These are phyloP conservation scores for Candida qinlingensis DNA, from an alignment of 805 yeast genomes.

Conservation along the genomic window DNA sequence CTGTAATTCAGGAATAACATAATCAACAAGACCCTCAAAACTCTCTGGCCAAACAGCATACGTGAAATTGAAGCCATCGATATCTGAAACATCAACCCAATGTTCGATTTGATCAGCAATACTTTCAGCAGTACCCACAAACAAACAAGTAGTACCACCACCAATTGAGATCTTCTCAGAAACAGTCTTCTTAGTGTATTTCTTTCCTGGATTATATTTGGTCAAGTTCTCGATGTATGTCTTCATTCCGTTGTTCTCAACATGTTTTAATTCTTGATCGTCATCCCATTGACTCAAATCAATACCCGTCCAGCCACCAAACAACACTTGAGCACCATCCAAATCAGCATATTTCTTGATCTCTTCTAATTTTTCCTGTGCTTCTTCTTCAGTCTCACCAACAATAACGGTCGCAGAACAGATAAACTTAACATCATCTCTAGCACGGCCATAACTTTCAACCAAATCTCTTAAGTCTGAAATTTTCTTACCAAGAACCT, in stretches of 20 bases:
- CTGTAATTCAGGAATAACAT: slow-evolving; percentile 32
- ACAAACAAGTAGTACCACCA: slow-evolving; percentile 14
- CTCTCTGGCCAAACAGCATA: slow-evolving; percentile 33
- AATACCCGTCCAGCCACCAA: slow-evolving; percentile 38
- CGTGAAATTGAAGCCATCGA: slow-evolving; percentile 39
- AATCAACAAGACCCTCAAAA: slow-evolving; percentile 34
- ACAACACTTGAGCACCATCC: slow-evolving; percentile 35
- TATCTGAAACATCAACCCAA: slow-evolving; percentile 33
- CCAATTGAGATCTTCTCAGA: slow-evolving; percentile 25
- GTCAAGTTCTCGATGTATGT: slow-evolving; percentile 19
- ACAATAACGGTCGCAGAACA: slow-evolving; percentile 1
- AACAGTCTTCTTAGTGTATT: slow-evolving; percentile 17
- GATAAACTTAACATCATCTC: not conserved
- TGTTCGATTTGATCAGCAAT: slow-evolving; percentile 36
- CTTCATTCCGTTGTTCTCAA: slow-evolving; percentile 17
- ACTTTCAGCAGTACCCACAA: slow-evolving; percentile 29
- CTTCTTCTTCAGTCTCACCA: slow-evolving; percentile 18
- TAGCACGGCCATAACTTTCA: not conserved
- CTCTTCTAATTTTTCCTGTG: slow-evolving; percentile 25
- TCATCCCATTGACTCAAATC: slow-evolving; percentile 30
- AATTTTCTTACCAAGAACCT: slow-evolving; percentile 1
- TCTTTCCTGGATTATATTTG: slow-evolving; percentile 19
- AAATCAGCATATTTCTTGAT: slow-evolving; percentile 29
- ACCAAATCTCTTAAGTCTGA: slow-evolving; percentile 18
- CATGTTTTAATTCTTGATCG: slow-evolving; percentile 30